Evolutionary conservation across 2,329 filamentous ascomycete species (phyloP).

Genomic region (Paraconiothyrium sp.): DNA sequence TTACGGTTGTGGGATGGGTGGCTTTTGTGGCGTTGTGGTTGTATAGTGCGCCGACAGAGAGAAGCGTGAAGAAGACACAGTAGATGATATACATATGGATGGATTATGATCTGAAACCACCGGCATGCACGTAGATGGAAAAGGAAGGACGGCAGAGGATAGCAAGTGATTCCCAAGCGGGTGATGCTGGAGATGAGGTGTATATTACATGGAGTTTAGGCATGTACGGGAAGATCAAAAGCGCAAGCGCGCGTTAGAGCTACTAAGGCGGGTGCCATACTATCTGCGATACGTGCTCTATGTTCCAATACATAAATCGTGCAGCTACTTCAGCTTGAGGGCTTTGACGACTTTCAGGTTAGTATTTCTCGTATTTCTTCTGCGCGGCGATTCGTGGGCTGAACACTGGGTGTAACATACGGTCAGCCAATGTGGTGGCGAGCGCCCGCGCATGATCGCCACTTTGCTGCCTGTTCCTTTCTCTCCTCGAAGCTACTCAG

Average conservation of each 20-base stretch:
- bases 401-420: too few relatives aligned
- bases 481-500: too few relatives aligned
- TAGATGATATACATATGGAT: constrained; percentile 25
- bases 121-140: not conserved
- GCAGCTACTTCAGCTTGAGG: too few relatives aligned
- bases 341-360: too few relatives aligned
- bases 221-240: constrained; percentile 13
- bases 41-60: constrained; percentile 71
- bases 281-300: too few relatives aligned
- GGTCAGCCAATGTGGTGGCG: too few relatives aligned
- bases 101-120: not conserved
- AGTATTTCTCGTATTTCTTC: too few relatives aligned
- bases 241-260: constrained; percentile 8
- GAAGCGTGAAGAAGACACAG: constrained; percentile 60
- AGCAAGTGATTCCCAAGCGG: constrained; percentile 8
- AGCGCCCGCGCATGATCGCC: too few relatives aligned
- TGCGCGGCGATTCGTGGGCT: too few relatives aligned
- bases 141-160: not conserved
- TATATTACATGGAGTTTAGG: constrained; percentile 16
- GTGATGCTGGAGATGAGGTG: not conserved
- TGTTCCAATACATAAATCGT: too few relatives aligned
- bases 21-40: constrained; percentile 89
- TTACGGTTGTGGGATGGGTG: constrained; percentile 84
- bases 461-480: too few relatives aligned
- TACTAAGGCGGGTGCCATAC: not conserved